A percentile compares a stretch with the other conserved stretches of the same genome.
Evolutionary conservation across 2,329 filamentous ascomycete genomes (phyloP).

Genomic region (Ascomycota sp.): DNA sequence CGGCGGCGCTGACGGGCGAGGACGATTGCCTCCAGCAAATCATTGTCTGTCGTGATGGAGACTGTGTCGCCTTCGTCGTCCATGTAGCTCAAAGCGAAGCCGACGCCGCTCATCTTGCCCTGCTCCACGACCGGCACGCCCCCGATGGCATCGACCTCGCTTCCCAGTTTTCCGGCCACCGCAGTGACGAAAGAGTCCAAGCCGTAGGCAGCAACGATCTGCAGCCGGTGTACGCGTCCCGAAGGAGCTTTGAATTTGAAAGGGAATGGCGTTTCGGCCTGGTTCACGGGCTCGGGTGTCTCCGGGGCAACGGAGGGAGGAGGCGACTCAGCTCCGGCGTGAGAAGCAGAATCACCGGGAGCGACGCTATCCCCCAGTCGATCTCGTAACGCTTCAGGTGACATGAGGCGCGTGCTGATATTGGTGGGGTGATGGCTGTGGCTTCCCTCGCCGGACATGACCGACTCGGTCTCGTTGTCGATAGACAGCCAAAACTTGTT

Average conservation of each 20-base stretch:
- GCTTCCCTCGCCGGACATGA: slow-evolving; percentile 78
- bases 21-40: slow-evolving; percentile 72
- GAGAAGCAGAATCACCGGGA: slow-evolving; percentile 84
- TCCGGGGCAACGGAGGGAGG: slow-evolving; percentile 38
- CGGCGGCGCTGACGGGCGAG: slow-evolving; percentile 54
- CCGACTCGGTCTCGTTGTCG: slow-evolving; percentile 81
- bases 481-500: slow-evolving; percentile 99
- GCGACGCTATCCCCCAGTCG: slow-evolving; percentile 61
- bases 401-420: slow-evolving; percentile 51
- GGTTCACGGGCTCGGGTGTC: slow-evolving; percentile 24
- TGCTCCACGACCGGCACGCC: slow-evolving; percentile 59
- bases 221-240: slow-evolving; percentile 78
- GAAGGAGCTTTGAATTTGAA: slow-evolving; percentile 99
- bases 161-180: slow-evolving; percentile 66
- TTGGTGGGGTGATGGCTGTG: slow-evolving; percentile 44
- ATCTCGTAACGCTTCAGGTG: slow-evolving; percentile 53
- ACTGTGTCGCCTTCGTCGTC: slow-evolving; percentile 95
- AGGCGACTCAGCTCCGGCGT: slow-evolving; percentile 62
- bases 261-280: slow-evolving; percentile 60
- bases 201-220: slow-evolving; percentile 60
- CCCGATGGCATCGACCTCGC: slow-evolving; percentile 63
- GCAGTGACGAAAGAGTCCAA: slow-evolving; percentile 55
- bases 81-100: slow-evolving; percentile 84
- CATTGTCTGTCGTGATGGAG: slow-evolving; percentile 86
- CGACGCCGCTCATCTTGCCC: slow-evolving; percentile 50